phyloP scores from a whole-genome alignment of 805 yeast species.

The Lachancea sp. region DNA sequence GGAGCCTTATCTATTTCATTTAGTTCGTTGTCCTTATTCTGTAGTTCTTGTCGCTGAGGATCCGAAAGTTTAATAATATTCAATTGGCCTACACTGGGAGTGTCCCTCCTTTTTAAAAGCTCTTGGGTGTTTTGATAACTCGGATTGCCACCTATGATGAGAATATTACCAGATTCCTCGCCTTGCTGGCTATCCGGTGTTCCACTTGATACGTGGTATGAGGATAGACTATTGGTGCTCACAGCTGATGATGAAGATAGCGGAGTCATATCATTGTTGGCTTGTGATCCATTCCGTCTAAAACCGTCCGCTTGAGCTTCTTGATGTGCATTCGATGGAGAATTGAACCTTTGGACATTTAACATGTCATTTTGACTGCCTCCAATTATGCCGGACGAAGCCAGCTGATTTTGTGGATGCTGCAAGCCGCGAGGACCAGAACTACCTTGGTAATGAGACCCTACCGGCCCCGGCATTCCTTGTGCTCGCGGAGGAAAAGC shows the following conservation, averaged over 20 bases:
- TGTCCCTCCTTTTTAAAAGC: not conserved
- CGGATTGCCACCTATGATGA: not conserved
- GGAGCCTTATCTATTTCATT: slow-evolving; percentile 9
- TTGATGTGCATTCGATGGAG: not conserved
- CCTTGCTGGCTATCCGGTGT: slow-evolving; percentile 6
- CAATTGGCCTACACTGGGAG: slow-evolving; percentile 13
- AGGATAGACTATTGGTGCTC: slow-evolving; percentile 8
- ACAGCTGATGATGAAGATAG: slow-evolving; percentile 9
- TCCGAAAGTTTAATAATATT: slow-evolving; percentile 24
- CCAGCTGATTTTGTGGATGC: not conserved
- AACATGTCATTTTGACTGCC: not conserved
- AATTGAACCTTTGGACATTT: not conserved
- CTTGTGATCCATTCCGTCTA: too few species aligned
- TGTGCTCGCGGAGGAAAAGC: not conserved
- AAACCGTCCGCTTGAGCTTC: not conserved
- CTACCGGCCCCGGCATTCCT: not conserved
- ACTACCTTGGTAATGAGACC: not conserved
- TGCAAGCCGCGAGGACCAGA: not conserved
- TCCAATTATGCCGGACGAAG: not conserved
- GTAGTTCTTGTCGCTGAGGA: slow-evolving; percentile 18
- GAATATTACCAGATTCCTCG: slow-evolving; percentile 1
- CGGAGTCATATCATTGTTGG: slow-evolving; percentile 4
- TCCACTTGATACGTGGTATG: slow-evolving; percentile 1
- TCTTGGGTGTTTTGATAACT: not conserved
- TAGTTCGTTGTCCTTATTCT: slow-evolving; percentile 11